Evolutionary conservation across 108 stramenopile genomes (phyloP), one percentile per base, ranked within the genome.

Genomic region (Epithemia pelagica): DNA sequence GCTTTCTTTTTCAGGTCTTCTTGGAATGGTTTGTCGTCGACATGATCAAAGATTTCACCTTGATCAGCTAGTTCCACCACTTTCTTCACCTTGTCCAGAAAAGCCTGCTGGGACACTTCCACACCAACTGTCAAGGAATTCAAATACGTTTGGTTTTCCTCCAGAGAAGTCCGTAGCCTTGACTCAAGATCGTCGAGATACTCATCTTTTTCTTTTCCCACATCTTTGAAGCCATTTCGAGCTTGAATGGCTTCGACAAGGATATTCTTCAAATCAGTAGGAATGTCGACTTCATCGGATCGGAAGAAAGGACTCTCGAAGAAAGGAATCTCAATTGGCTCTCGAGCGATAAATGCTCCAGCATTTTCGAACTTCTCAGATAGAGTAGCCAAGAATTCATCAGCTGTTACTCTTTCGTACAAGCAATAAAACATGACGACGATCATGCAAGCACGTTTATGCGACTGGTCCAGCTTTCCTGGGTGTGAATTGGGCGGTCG

Each of bases 381-480:
- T 10, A 81, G 33, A 30, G 46, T 24, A 1, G 63, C 72, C 8
- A 61, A 31, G 25, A 90, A 74, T 21, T 77, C 58, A 65, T 81
- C 83, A 7, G 84, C 74, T n/a, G 80, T 70, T 27, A 78, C 65
- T 53, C 68, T 65, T 0, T 89, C 76, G 59, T 90, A 93, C 24
- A 93, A 82, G 30, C 80, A 73, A 64, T 78, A 93, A 54, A 93
- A 93, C 66, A 74, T 80, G 32, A 83, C 76, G 7, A 90, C 85
- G 32, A 93, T 59, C 82, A 93, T 86, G 64, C 86, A 84, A 24
- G 86, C 89, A 30, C 69, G 62, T 28, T 80, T 69, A 22, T 68
- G 66, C 29, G 77, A 71, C 20, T 67, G 52, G 74, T 93, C 92
- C 27, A 93, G 76, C 30, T 86, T 86, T n/a, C 92, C 92, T 30